phyloP scores from a whole-genome alignment of 306 rosid species.

The Abrus pulchellus region DNA sequence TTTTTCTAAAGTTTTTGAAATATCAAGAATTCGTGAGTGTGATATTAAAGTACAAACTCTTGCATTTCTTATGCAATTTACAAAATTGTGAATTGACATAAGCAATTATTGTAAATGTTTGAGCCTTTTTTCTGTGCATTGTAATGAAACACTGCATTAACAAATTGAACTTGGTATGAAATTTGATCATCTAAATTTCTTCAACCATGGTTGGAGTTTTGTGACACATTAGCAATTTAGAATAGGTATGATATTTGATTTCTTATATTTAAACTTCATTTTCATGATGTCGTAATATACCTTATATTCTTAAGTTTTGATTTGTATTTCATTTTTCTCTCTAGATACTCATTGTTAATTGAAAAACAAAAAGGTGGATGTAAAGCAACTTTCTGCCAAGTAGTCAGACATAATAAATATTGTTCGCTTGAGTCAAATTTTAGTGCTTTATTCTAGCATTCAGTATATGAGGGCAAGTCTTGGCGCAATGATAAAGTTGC shows the following conservation, averaged over 20 bases:
- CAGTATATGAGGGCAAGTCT: not conserved
- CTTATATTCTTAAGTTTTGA: not conserved
- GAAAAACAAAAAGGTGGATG: constrained; percentile 14
- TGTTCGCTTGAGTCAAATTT: constrained; percentile 10
- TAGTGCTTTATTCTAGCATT: constrained; percentile 16
- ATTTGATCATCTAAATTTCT: constrained; percentile 37
- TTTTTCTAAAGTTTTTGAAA: constrained; percentile 15
- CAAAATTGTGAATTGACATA: constrained; percentile 32
- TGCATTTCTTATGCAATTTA: constrained; percentile 26
- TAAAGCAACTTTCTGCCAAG: not conserved
- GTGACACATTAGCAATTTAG: constrained; percentile 12
- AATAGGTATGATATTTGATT: constrained; percentile 28
- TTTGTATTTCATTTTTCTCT: constrained; percentile 1
- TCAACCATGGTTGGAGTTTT: constrained; percentile 31
- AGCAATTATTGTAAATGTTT: constrained; percentile 15
- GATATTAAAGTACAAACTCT: not conserved
- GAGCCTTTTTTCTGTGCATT: constrained; percentile 6
- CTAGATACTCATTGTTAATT: constrained; percentile 2
- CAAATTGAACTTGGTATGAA: constrained; percentile 6
- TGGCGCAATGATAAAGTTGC: not conserved
- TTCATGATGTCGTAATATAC: not conserved
- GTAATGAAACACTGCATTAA: constrained; percentile 28
- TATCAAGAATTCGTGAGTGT: not conserved
- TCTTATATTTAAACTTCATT: constrained; percentile 14
- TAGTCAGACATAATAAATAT: not conserved